Percentiles rank a stretch among this genome's conserved stretches.
Conservation (phyloP, 805 yeast genomes). For the Nakazawaea ambrosiae region DNA sequence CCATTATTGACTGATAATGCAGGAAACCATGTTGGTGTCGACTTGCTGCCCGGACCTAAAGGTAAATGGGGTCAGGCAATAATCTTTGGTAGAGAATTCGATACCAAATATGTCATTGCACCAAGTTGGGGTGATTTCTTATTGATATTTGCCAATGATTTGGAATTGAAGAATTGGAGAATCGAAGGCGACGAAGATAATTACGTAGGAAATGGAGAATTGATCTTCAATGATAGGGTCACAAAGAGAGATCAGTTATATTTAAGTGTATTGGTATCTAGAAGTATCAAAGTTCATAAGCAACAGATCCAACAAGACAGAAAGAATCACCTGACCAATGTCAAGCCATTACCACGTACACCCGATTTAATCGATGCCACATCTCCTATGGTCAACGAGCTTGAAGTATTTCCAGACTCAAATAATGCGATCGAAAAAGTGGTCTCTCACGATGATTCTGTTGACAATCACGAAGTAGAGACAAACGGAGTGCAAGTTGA, state of each 20-base stretch:
- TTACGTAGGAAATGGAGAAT: conserved; percentile 62
- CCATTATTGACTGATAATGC: conserved; percentile 80
- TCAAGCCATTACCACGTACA: conserved; percentile 2
- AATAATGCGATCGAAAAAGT: background rate
- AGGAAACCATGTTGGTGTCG: conserved; percentile 87
- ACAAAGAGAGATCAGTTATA: conserved; percentile 37
- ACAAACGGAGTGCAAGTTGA: conserved; percentile 6
- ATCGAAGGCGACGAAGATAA: conserved; percentile 56
- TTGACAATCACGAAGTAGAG: background rate
- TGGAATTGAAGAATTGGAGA: conserved; percentile 69
- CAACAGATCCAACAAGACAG: background rate
- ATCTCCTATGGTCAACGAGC: conserved; percentile 9
- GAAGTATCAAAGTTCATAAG: conserved; percentile 16
- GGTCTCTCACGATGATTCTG: background rate
- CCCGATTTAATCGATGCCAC: conserved; percentile 9
- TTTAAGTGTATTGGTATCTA: conserved; percentile 30
- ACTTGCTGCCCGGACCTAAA: conserved; percentile 65
- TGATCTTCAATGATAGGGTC: conserved; percentile 54
- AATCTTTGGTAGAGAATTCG: conserved; percentile 85
- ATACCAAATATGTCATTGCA: conserved; percentile 76
- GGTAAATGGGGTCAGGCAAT: conserved; percentile 85
- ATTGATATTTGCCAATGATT: conserved; percentile 71
- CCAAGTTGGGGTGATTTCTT: conserved; percentile 85
- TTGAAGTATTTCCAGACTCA: conserved; percentile 9
- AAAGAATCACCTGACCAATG: conserved; percentile 2